A percentile compares a stretch with the other conserved stretches of the same genome.
Evolutionary conservation across 2,329 filamentous ascomycete species (phyloP).

Genomic region (Neofusicoccum ribis): DNA sequence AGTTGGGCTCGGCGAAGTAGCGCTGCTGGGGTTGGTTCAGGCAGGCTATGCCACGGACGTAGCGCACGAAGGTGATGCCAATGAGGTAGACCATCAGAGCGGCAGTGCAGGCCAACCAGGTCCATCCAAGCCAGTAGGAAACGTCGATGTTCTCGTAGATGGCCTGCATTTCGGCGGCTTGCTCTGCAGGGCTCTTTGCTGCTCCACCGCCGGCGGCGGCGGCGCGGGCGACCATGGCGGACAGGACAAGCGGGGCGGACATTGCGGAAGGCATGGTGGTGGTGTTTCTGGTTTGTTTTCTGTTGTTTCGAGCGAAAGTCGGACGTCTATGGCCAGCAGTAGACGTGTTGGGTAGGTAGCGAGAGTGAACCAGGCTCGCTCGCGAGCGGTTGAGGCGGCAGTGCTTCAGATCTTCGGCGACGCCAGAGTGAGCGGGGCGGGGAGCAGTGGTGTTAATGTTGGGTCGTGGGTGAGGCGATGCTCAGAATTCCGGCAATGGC

Average conservation of each 20-base stretch:
- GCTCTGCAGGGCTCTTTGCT: not conserved
- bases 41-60: slow-evolving; percentile 72
- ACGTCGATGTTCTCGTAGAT: slow-evolving; percentile 33
- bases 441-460: not conserved
- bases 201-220: not conserved
- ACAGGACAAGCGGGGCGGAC: not conserved
- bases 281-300: slow-evolving; percentile 3
- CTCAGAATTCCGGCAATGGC: not conserved
- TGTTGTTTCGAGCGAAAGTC: slow-evolving; percentile 4
- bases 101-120: slow-evolving; percentile 62
- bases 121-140: slow-evolving; percentile 38
- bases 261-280: slow-evolving; percentile 6
- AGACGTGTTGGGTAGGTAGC: slow-evolving; percentile 2
- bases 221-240: slow-evolving; percentile 6
- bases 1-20: slow-evolving; percentile 71
- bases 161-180: slow-evolving; percentile 8
- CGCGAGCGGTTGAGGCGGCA: slow-evolving; percentile 3
- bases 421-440: not conserved
- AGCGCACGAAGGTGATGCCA: slow-evolving; percentile 60
- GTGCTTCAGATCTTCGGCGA: not conserved
- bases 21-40: slow-evolving; percentile 77
- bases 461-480: not conserved
- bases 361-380: slow-evolving; percentile 14
- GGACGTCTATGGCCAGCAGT: slow-evolving; percentile 16
- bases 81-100: slow-evolving; percentile 69